phyloP scores from a whole-genome alignment of 208 protist species.

The Trichomonas gallinae region DNA sequence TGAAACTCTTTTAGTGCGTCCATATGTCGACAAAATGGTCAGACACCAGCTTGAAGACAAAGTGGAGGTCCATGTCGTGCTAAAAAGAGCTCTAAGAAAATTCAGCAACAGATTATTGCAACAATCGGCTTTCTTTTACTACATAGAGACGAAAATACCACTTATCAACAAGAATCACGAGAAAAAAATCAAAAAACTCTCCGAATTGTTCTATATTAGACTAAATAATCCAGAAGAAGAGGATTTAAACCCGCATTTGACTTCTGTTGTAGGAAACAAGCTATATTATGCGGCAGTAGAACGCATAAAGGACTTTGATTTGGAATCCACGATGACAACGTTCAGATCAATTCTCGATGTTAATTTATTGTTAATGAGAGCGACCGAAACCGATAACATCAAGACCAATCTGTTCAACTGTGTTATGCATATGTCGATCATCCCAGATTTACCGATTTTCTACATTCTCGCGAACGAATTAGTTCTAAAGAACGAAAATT shows the following conservation, averaged over 20 bases:
- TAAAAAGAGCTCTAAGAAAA: not conserved
- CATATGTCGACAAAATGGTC: not conserved
- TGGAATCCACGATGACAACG: not conserved
- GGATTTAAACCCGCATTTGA: not conserved
- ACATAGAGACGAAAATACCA: not conserved
- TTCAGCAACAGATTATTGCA: not conserved
- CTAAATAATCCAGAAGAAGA: not conserved
- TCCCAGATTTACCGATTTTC: not conserved
- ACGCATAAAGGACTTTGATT: not conserved
- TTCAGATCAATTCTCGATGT: not conserved
- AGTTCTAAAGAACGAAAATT: not conserved
- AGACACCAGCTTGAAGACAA: not conserved
- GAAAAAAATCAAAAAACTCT: not conserved
- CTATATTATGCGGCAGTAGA: not conserved
- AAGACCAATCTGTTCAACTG: not conserved
- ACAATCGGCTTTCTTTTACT: not conserved
- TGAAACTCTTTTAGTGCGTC: not conserved
- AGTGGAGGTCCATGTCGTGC: not conserved
- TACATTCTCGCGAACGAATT: not conserved
- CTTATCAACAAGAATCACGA: not conserved
- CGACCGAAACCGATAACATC: not conserved
- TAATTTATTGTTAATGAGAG: not conserved
- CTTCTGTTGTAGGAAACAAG: not conserved
- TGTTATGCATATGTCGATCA: not conserved
- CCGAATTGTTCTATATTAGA: not conserved